A percentile compares a stretch with the other conserved stretches of the same genome.
Conservation (phyloP, 139 green algal species). For the Pseudopediastrum boryanum region DNA sequence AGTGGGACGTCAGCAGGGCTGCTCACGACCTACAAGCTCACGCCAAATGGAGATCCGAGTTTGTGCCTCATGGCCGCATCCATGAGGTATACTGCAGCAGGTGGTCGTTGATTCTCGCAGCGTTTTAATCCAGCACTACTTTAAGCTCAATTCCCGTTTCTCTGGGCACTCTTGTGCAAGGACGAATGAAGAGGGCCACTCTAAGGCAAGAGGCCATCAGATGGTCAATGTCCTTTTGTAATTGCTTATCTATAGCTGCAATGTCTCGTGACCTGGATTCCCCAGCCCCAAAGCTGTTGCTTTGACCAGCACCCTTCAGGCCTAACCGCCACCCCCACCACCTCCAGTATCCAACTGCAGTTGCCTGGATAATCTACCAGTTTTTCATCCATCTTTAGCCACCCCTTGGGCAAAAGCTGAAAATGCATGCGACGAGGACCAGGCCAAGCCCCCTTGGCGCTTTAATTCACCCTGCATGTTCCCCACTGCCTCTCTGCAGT, state of each 20-base stretch:
- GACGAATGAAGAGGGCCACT: too few relatives aligned
- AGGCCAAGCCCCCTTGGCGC: background rate
- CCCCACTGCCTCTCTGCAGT: background rate
- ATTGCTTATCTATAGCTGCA: background rate
- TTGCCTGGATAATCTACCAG: background rate
- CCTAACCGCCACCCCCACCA: background rate
- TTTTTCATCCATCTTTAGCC: too few relatives aligned
- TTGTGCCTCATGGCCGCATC: background rate
- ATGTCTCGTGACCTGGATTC: too few relatives aligned
- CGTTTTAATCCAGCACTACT: too few relatives aligned
- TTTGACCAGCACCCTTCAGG: background rate
- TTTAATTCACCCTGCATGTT: background rate
- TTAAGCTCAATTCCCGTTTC: too few relatives aligned
- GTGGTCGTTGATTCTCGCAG: background rate
- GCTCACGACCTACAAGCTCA: background rate
- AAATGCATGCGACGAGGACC: background rate
- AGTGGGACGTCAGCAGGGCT: background rate
- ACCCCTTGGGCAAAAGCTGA: too few relatives aligned
- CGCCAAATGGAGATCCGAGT: background rate
- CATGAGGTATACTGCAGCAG: slow-evolving; percentile 12
- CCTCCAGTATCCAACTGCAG: background rate
- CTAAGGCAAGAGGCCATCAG: too few relatives aligned
- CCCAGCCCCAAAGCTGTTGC: background rate
- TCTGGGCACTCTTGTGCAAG: too few relatives aligned
- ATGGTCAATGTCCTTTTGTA: background rate